Percentiles rank a stretch among this genome's conserved stretches.
Conservation (phyloP, 2,329 filamentous ascomycete species). For the Trichophyton mentagrophytes region DNA sequence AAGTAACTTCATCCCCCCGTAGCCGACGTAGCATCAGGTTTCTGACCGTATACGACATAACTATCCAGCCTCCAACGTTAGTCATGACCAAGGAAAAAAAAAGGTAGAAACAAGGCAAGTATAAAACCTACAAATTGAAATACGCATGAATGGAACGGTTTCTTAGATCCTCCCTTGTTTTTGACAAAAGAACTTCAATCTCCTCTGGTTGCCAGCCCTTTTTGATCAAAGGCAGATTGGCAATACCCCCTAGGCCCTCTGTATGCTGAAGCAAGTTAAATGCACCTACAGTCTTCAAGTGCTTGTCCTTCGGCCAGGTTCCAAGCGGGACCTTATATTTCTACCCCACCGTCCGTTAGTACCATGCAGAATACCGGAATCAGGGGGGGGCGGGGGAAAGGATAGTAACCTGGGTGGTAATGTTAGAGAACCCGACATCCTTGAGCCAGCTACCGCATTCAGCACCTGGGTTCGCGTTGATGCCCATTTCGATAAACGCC, state of each 20-base stretch:
- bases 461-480: conserved; percentile 6
- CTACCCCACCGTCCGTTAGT: not conserved
- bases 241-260: conserved; percentile 20
- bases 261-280: conserved; percentile 19
- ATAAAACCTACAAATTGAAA: conserved; percentile 18
- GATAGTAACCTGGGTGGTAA: conserved; percentile 11
- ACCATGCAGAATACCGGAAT: not conserved
- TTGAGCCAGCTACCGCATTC: conserved; percentile 15
- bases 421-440: conserved; percentile 19
- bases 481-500: conserved; percentile 3
- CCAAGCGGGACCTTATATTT: conserved; percentile 16
- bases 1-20: not conserved
- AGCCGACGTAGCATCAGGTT: conserved; percentile 3
- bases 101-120: not conserved
- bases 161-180: conserved; percentile 23
- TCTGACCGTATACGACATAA: conserved; percentile 13
- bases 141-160: conserved; percentile 23
- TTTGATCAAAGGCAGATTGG: conserved; percentile 19
- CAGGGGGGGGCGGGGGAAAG: too few relatives aligned
- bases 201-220: conserved; percentile 19
- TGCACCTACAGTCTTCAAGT: conserved; percentile 17
- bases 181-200: conserved; percentile 21
- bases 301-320: conserved; percentile 19
- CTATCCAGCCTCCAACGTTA: conserved; percentile 4
- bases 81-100: not conserved